These are phyloP conservation scores for Lepidium didymum DNA, from an alignment of 345 rosid genomes.

Conservation along the genomic window DNA sequence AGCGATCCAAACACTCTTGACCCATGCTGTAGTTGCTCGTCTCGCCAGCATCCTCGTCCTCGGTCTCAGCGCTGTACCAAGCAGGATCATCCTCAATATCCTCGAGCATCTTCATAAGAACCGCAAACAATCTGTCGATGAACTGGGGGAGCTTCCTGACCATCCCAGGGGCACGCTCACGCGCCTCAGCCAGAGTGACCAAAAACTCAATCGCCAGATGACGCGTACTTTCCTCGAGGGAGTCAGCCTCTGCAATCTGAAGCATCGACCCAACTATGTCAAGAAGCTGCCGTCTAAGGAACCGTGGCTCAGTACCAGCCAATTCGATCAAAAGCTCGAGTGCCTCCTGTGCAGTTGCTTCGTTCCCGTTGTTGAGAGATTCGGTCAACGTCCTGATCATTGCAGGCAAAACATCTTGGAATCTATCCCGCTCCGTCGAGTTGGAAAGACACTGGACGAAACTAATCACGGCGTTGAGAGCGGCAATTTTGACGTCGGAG, in stretches of 20 bases:
- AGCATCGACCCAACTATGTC: constrained; percentile 94
- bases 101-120: constrained; percentile 84
- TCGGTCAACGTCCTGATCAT: constrained; percentile 94
- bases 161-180: constrained; percentile 99
- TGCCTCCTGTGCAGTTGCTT: constrained; percentile 95
- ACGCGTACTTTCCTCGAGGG: constrained; percentile 86
- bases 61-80: constrained; percentile 87
- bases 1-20: constrained; percentile 95
- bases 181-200: constrained; percentile 86
- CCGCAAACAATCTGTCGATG: constrained; percentile 72
- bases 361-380: constrained; percentile 80
- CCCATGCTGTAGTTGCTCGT: constrained; percentile 87
- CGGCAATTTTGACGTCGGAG: constrained; percentile 88
- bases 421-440: constrained; percentile 80
- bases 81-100: constrained; percentile 92
- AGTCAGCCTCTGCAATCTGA: constrained; percentile 94
- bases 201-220: constrained; percentile 95
- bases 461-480: constrained; percentile 85
- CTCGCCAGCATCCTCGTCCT: constrained; percentile 97
- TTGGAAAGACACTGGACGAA: constrained; percentile 78
- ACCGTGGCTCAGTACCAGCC: constrained; percentile 93
- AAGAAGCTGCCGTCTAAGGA: constrained; percentile 77
- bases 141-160: constrained; percentile 98
- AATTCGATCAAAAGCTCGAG: constrained; percentile 89
- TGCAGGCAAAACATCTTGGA: constrained; percentile 89